Evolutionary conservation across 1,284 basidiomycete species (phyloP).

Genomic region (Fomitopsis pinicola): DNA sequence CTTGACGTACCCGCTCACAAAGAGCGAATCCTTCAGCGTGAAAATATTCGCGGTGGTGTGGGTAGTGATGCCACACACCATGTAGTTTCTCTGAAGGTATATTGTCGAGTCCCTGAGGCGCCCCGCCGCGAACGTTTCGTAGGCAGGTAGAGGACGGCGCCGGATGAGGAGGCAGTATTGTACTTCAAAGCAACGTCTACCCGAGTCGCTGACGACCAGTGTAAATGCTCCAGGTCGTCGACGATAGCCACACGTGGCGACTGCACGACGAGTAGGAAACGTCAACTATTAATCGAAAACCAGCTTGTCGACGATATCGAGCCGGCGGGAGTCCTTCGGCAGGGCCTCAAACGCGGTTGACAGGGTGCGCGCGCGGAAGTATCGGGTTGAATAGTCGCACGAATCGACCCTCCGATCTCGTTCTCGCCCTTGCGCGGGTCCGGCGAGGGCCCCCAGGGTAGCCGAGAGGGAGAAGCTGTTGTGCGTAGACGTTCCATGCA

Average conservation of each 20-base stretch:
- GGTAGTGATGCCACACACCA: neutral
- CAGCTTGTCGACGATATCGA: neutral
- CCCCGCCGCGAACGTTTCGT: neutral
- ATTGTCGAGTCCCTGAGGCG: neutral
- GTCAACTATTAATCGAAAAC: neutral
- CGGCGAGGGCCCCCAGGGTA: conserved; percentile 17
- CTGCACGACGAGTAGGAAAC: neutral
- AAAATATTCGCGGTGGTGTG: neutral
- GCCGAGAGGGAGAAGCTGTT: neutral
- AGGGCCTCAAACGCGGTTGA: conserved; percentile 12
- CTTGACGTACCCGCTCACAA: conserved; percentile 7
- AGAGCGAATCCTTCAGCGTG: neutral
- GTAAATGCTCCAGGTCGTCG: too few species aligned
- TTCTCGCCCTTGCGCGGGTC: conserved; percentile 13
- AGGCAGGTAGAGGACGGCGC: neutral
- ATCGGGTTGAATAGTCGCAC: conserved; percentile 24
- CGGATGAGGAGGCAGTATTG: neutral
- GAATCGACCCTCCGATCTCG: conserved; percentile 24
- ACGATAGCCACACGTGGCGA: neutral
- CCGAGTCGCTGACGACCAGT: neutral
- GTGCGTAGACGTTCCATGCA: neutral
- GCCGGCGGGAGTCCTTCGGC: conserved; percentile 6
- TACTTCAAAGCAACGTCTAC: neutral
- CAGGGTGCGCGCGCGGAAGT: conserved; percentile 9
- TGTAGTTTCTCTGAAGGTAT: conserved; percentile 1